Evolutionary conservation across 345 rosid species (phyloP), one percentile per base, ranked within the genome.

Genomic region (Populus euphratica): DNA sequence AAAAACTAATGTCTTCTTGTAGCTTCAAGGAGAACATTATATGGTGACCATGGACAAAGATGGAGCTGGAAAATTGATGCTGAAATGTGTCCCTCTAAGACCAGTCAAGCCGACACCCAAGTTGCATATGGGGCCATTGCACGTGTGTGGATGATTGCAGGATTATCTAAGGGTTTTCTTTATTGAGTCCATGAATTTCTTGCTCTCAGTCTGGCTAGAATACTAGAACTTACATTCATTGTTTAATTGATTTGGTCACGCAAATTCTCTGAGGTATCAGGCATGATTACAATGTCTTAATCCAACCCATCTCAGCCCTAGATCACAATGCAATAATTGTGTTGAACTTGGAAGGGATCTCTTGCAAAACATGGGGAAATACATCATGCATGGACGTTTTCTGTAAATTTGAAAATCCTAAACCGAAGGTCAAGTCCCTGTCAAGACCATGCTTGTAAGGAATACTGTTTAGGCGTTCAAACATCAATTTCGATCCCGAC

Each of bases 51-150:
- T 64, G 65, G 85, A 80, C 79, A 62, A 74, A 77, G 76, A 69
- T n/a, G 76, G 52, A 72, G 79, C 78, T 81, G 81, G 82, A 78
- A 84, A 74, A 76, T 33, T 79, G 86, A 78, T 78, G 87, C 17
- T 41, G 71, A 72, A 79, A 36, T 43, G 33, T 80, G 76, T 76
- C 63, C 49, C 69, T 52, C 66, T 36, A 71, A 36, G 92, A 85
- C 91, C 78, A 73, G 94, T 89, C 94, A 90, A 89, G 79, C 90
- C 88, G 91, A 89, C 94, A 89, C 72, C 69, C 29, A 69, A 23
- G 52, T 72, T 83, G 76, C 86, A 81, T 35, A 69, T 86, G 91
- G 92, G 91, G 79, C 94, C 90, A 71, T 80, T 74, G 83, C 89
- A 87, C 92, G 91, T 87, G 90, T 81, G 68, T 81, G 68, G 36